Evolutionary conservation across 768 basidiomycete species (phyloP).

Genomic region (Kockovaella imperatae): DNA sequence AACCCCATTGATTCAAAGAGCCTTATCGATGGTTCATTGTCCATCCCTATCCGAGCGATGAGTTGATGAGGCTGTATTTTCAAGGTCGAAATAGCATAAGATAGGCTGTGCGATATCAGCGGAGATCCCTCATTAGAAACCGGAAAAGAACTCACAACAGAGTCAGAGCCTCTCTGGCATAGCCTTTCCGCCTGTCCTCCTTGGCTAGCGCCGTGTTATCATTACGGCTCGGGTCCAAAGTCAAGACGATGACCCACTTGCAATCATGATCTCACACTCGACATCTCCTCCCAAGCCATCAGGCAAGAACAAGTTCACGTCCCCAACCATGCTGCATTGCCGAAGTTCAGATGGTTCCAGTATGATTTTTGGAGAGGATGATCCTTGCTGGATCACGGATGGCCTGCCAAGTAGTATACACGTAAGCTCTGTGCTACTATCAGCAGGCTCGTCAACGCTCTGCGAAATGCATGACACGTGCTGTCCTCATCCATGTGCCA

Average conservation of each 20-base stretch:
- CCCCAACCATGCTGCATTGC: slow-evolving; percentile 68
- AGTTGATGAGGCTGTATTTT: slow-evolving; percentile 49
- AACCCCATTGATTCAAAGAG: slow-evolving; percentile 77
- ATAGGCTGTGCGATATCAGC: slow-evolving; percentile 49
- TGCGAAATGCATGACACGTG: slow-evolving; percentile 38
- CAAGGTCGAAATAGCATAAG: slow-evolving; percentile 34
- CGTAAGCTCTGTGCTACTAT: slow-evolving; percentile 57
- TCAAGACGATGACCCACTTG: slow-evolving; percentile 50
- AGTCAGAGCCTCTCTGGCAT: slow-evolving; percentile 25
- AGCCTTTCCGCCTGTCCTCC: slow-evolving; percentile 60
- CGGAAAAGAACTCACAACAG: slow-evolving; percentile 19
- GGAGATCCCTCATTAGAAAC: background rate
- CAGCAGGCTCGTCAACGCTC: background rate
- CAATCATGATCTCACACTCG: slow-evolving; percentile 90
- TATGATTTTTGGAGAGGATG: slow-evolving; percentile 11
- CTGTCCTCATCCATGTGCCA: slow-evolving; percentile 85
- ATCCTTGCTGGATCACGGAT: slow-evolving; percentile 7
- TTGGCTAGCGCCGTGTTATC: slow-evolving; percentile 2
- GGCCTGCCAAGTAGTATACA: slow-evolving; percentile 71
- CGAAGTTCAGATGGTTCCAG: slow-evolving; percentile 38
- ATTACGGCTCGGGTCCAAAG: background rate
- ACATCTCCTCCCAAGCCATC: slow-evolving; percentile 57
- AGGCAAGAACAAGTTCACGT: slow-evolving; percentile 83
- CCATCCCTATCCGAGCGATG: slow-evolving; percentile 62
- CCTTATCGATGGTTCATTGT: slow-evolving; percentile 61